phyloP scores from a whole-genome alignment of 495 filamentous ascomycete genomes.

The Pseudoneurospora amorphoporcata region DNA sequence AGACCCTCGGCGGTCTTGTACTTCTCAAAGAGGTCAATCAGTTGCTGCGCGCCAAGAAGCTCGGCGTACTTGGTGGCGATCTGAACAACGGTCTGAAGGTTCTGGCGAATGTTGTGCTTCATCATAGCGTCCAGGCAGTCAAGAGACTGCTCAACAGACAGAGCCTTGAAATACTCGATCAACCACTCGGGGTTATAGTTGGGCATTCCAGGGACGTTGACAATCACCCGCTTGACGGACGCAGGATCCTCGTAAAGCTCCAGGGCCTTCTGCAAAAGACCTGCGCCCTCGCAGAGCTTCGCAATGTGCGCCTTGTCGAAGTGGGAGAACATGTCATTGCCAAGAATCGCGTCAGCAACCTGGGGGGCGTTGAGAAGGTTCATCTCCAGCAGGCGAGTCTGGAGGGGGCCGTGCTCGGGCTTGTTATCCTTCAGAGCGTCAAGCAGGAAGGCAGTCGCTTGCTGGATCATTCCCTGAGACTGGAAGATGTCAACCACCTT shows the following conservation, averaged over 20 bases:
- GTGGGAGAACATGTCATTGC: constrained; percentile 95
- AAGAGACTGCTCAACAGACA: constrained; percentile 88
- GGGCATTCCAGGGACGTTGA: constrained; percentile 68
- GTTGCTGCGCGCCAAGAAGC: constrained; percentile 73
- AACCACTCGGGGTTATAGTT: constrained; percentile 85
- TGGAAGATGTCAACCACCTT: constrained; percentile 96
- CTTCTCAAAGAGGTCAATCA: constrained; percentile 94
- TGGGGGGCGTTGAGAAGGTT: constrained; percentile 93
- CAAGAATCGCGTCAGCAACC: constrained; percentile 93
- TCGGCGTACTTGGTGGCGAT: constrained; percentile 97
- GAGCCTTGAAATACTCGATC: constrained; percentile 79
- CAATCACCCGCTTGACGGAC: constrained; percentile 77
- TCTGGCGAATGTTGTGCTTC: constrained; percentile 89
- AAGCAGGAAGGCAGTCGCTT: constrained; percentile 91
- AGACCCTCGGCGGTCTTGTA: constrained; percentile 94
- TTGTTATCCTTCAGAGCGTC: constrained; percentile 90
- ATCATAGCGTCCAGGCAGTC: constrained; percentile 96
- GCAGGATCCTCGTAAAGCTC: constrained; percentile 89
- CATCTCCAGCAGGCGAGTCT: constrained; percentile 95
- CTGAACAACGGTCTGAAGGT: constrained; percentile 86
- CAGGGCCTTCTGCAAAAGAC: constrained; percentile 75
- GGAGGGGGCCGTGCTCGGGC: constrained; percentile 84
- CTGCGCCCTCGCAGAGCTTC: constrained; percentile 82
- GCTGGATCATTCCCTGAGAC: constrained; percentile 93
- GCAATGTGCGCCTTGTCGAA: constrained; percentile 86